Evolutionary conservation across 225 moss, liverwort and hornwort species (phyloP).

Genomic region (Lunularia cruciata): DNA sequence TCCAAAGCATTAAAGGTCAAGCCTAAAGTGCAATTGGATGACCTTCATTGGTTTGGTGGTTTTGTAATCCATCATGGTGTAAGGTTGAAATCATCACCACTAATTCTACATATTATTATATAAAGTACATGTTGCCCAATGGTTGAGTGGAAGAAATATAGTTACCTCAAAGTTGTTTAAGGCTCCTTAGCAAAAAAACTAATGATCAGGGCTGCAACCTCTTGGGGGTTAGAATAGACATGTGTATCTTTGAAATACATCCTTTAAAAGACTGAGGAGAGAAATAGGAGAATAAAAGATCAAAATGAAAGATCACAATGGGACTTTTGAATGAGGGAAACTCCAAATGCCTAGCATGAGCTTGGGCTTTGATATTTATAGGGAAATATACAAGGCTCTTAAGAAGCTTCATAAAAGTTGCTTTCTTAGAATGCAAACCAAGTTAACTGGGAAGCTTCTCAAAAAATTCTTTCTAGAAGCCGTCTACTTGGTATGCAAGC

Average conservation of each 20-base stretch:
- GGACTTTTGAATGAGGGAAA: no score
- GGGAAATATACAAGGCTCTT: no score
- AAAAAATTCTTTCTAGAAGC: no score
- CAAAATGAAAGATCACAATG: no score
- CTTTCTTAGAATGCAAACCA: no score
- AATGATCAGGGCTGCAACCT: background rate
- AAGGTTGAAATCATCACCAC: background rate
- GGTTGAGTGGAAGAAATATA: background rate
- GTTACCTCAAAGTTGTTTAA: background rate
- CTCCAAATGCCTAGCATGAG: no score
- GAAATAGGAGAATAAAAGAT: no score
- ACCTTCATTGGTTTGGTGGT: background rate
- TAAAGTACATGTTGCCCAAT: background rate
- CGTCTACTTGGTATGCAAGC: no score
- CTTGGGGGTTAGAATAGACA: background rate
- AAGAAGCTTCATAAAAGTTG: no score
- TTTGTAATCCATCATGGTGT: background rate
- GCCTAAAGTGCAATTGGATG: background rate
- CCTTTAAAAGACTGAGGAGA: no score
- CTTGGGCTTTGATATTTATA: no score
- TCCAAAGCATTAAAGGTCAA: background rate
- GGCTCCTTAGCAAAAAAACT: constrained; percentile 3
- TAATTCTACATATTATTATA: background rate
- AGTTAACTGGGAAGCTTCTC: no score
- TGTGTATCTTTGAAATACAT: background rate